These are phyloP conservation scores for Penicillium nucicola DNA, from an alignment of 495 filamentous ascomycete genomes.

Conservation along the genomic window DNA sequence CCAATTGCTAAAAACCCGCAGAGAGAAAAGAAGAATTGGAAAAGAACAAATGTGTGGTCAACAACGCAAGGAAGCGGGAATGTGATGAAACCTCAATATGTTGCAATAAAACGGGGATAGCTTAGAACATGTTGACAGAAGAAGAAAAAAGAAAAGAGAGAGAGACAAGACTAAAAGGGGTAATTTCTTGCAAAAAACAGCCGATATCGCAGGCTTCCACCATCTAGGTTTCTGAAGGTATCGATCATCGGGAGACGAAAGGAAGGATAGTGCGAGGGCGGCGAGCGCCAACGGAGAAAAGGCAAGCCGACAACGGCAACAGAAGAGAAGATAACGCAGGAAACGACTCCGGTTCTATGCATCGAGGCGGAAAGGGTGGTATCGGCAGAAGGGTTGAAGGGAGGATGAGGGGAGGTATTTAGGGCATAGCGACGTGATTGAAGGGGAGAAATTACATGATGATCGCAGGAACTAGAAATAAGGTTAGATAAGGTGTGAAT, in stretches of 20 bases:
- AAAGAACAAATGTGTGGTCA: constrained; percentile 5
- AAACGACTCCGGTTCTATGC: constrained; percentile 46
- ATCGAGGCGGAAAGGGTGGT: constrained; percentile 32
- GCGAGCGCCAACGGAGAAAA: constrained; percentile 12
- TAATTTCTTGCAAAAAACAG: constrained; percentile 18
- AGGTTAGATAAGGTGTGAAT: constrained; percentile 7
- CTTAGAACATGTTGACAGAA: background rate
- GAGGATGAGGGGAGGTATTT: constrained; percentile 6
- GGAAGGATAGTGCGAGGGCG: constrained; percentile 14
- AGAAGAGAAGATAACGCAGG: constrained; percentile 32
- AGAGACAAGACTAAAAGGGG: constrained; percentile 20
- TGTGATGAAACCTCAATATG: constrained; percentile 5
- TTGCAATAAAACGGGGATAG: constrained; percentile 9
- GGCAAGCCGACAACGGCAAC: constrained; percentile 17
- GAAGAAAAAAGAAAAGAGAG: constrained; percentile 7
- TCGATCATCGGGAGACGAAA: constrained; percentile 18
- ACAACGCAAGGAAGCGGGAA: constrained; percentile 13
- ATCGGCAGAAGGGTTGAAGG: constrained; percentile 18
- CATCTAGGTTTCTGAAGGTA: constrained; percentile 23
- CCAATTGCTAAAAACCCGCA: constrained; percentile 10
- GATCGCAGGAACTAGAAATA: constrained; percentile 65
- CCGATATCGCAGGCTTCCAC: constrained; percentile 16
- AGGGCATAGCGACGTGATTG: constrained; percentile 32
- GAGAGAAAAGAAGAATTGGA: constrained; percentile 7
- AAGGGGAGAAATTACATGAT: constrained; percentile 64